phyloP scores from a whole-genome alignment of 768 basidiomycete genomes.

The Suillus lakei region DNA sequence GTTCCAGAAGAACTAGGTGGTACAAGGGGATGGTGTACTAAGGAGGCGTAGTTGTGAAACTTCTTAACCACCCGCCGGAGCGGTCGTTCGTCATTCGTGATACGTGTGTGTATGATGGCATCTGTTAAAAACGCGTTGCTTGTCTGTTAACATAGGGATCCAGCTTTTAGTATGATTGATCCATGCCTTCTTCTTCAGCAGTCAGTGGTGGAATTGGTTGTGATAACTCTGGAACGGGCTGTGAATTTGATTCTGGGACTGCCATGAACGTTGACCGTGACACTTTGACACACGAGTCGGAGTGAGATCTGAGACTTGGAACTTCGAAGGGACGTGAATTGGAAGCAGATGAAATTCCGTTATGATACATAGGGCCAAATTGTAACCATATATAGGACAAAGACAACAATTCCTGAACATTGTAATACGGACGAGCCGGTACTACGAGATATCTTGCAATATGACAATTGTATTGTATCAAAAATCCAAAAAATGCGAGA shows the following conservation, averaged over 20 bases:
- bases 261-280: not conserved
- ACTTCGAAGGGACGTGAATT: not conserved
- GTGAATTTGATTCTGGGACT: constrained; percentile 1
- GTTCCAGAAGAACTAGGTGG: constrained; percentile 32
- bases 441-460: not conserved
- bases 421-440: not conserved
- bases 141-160: constrained; percentile 15
- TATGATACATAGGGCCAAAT: not conserved
- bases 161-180: constrained; percentile 5
- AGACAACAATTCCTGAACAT: not conserved
- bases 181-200: constrained; percentile 66
- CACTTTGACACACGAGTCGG: not conserved
- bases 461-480: not conserved
- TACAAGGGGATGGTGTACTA: constrained; percentile 54
- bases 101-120: constrained; percentile 78
- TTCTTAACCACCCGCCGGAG: constrained; percentile 81
- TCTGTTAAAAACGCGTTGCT: constrained; percentile 48
- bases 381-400: constrained; percentile 4
- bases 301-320: not conserved
- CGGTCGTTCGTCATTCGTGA: constrained; percentile 81
- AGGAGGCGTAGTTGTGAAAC: constrained; percentile 73
- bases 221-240: constrained; percentile 14
- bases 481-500: not conserved
- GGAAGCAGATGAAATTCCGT: not conserved
- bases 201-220: constrained; percentile 50